Conservation (phyloP, 2,329 filamentous ascomycete species). For the Aspergillus melleus region DNA sequence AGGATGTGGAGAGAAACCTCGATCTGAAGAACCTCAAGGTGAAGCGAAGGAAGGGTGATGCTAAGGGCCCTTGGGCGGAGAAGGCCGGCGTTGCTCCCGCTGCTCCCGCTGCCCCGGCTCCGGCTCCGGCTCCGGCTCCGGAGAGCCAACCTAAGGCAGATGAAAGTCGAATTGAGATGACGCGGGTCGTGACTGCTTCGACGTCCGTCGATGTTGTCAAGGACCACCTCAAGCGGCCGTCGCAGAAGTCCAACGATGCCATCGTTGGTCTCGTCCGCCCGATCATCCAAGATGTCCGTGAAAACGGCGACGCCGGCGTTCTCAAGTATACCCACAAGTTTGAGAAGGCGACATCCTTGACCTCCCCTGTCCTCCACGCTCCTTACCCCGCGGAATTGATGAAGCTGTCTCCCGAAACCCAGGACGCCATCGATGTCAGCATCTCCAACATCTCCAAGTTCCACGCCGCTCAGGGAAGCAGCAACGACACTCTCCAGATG, state of each 20-base stretch:
- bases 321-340: conserved; percentile 97
- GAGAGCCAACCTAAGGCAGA: conserved; percentile 14
- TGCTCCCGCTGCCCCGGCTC: conserved; percentile 49
- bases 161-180: conserved; percentile 76
- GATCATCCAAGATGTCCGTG: conserved; percentile 84
- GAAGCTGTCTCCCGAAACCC: conserved; percentile 79
- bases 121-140: conserved; percentile 49
- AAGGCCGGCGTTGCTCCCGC: conserved; percentile 69
- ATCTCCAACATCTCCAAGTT: conserved; percentile 95
- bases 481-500: conserved; percentile 72
- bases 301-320: conserved; percentile 81
- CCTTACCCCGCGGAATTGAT: conserved; percentile 85
- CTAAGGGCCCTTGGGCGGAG: conserved; percentile 88
- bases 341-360: conserved; percentile 89
- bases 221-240: conserved; percentile 79
- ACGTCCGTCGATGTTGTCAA: conserved; percentile 66
- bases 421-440: conserved; percentile 87
- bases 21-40: conserved; percentile 96
- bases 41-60: conserved; percentile 87
- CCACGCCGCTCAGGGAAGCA: conserved; percentile 84
- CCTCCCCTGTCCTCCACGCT: conserved; percentile 82
- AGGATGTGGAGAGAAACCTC: conserved; percentile 88
- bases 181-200: conserved; percentile 68
- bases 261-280: conserved; percentile 89
- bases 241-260: conserved; percentile 89